Evolutionary conservation across 108 stramenopile species (phyloP), one percentile per base, ranked within the genome.

Genomic region (Fistulifera pelliculosa): DNA sequence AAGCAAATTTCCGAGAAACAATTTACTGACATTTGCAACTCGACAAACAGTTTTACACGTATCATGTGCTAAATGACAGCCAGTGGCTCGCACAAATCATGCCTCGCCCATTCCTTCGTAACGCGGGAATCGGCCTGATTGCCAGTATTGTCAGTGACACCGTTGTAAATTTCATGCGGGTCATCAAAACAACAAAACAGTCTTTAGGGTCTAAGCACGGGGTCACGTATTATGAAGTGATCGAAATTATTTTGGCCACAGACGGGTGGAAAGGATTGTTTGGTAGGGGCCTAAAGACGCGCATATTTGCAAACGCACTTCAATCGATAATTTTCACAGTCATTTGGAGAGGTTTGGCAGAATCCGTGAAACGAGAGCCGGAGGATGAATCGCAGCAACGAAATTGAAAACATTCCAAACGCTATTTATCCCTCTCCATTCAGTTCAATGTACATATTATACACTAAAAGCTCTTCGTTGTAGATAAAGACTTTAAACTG

Each of bases 111-210:
- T 66, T 82, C 16, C 43, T 81, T 2, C 54, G 87, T 14, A 85
- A 85, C 64, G 89, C 87, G 1, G 27, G 68, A 8, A 75, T 90
- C 45, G 93, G 93, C 3, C 69, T 91, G 25, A 39, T 63, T n/a
- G 80, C 93, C 23, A 79, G 76, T 45, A 59, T 90, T 43, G 75
- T 76, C 1, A 75, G 74, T 60, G 93, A 94, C 58, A 76, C 78
- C 3, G 67, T 85, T 11, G 74, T 84, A 0, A 94, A 94, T 60
- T 66, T 57, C 19, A 73, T 91, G 55, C 70, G 90, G 4, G 93
- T 94, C 7, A 69, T 94, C 47, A 94, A 94, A 58, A 90, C 88
- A 27, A 83, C 83, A 14, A 93, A 93, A 56, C 91, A 93, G 69
- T 54, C 78, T 10, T 66, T 88, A 39, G 80, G 69, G 0, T 61